phyloP scores from a whole-genome alignment of 768 basidiomycete genomes.

The Kwoniella sp. region DNA sequence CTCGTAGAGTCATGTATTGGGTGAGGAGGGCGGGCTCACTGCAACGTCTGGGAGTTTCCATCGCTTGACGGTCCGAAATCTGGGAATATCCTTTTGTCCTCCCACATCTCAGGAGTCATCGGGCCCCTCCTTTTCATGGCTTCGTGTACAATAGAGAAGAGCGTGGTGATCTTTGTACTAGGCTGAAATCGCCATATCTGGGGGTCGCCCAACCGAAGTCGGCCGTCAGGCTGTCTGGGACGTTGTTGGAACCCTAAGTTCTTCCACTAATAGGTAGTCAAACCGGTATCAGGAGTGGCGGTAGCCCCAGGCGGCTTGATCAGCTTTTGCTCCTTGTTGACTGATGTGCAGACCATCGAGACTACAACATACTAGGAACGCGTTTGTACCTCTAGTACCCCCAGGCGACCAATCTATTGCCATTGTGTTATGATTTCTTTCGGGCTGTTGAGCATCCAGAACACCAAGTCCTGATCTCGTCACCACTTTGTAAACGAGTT shows the following conservation, averaged over 20 bases:
- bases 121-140: constrained; percentile 15
- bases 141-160: background rate
- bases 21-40: constrained; percentile 14
- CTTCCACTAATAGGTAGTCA: background rate
- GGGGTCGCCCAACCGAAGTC: background rate
- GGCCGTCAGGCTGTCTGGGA: background rate
- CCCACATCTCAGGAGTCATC: constrained; percentile 20
- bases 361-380: background rate
- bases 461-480: constrained; percentile 1
- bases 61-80: background rate
- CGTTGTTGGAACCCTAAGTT: background rate
- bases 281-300: no score
- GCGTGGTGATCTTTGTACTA: background rate
- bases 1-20: no score
- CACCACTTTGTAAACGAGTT: constrained; percentile 10
- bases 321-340: background rate
- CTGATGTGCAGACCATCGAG: no score
- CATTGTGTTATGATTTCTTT: background rate
- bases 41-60: constrained; percentile 3
- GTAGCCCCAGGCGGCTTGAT: no score
- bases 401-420: constrained; percentile 6
- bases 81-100: constrained; percentile 21
- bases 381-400: background rate
- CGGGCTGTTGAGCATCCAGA: constrained; percentile 5
- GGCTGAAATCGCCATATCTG: background rate